Conservation (phyloP, 2,329 filamentous ascomycete species). For the Curvularia spicifera region DNA sequence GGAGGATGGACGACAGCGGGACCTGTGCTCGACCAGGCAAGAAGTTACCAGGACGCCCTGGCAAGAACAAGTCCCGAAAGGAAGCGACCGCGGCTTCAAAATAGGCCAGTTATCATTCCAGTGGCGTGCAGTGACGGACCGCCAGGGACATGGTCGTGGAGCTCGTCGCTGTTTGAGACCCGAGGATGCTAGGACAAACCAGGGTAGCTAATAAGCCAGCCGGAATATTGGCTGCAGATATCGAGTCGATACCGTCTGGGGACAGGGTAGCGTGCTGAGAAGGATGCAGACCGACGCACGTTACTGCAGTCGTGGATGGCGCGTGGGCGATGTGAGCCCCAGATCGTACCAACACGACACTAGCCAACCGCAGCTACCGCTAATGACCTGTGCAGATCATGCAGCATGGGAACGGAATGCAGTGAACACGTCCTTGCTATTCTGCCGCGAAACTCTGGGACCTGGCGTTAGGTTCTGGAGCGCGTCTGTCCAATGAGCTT, state of each 20-base stretch:
- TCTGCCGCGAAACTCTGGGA: slow-evolving; percentile 42
- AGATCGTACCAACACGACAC: slow-evolving; percentile 32
- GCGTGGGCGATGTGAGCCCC: slow-evolving; percentile 33
- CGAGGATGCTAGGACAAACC: slow-evolving; percentile 35
- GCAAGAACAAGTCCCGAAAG: slow-evolving; percentile 26
- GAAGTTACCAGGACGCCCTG: slow-evolving; percentile 33
- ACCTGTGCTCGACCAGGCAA: slow-evolving; percentile 37
- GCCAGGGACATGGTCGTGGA: slow-evolving; percentile 47
- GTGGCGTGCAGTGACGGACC: slow-evolving; percentile 34
- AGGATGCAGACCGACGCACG: slow-evolving; percentile 35
- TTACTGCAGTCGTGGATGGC: slow-evolving; percentile 34
- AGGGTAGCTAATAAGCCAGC: slow-evolving; percentile 33
- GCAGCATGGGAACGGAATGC: slow-evolving; percentile 43
- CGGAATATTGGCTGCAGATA: slow-evolving; percentile 40
- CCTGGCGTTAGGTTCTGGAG: slow-evolving; percentile 42
- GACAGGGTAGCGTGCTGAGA: slow-evolving; percentile 40
- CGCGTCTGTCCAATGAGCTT: slow-evolving; percentile 42
- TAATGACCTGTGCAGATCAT: slow-evolving; percentile 47
- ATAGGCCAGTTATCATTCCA: slow-evolving; percentile 33
- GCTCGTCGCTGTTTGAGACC: slow-evolving; percentile 47
- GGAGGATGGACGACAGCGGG: slow-evolving; percentile 33
- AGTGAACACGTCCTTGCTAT: slow-evolving; percentile 42
- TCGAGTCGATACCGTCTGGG: slow-evolving; percentile 32
- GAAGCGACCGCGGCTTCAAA: slow-evolving; percentile 29
- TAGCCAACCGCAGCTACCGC: slow-evolving; percentile 41